Percentiles rank a stretch among this genome's conserved stretches.
phyloP scores from a whole-genome alignment of 306 rosid species.

The Corylus heterophylla region DNA sequence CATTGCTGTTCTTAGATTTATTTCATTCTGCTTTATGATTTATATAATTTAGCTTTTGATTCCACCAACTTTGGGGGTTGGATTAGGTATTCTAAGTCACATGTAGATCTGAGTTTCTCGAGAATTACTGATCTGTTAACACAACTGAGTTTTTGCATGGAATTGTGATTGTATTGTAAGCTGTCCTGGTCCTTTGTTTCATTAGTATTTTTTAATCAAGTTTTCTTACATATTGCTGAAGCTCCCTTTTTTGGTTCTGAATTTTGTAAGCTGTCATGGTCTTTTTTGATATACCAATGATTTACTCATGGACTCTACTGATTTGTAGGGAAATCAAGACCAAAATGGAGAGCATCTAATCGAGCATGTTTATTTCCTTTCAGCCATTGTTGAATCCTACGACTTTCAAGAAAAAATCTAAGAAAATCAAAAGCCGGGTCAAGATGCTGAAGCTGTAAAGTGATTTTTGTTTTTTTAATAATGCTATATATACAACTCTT shows the following conservation, averaged over 20 bases:
- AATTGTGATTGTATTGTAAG: neutral
- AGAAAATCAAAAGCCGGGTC: conserved; percentile 40
- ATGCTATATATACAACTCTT: no score
- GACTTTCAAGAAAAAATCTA: conserved; percentile 60
- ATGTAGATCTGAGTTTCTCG: neutral
- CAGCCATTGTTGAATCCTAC: conserved; percentile 46
- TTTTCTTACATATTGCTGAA: no score
- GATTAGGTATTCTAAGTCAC: neutral
- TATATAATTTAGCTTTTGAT: neutral
- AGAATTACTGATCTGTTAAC: neutral
- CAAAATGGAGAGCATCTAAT: conserved; percentile 41
- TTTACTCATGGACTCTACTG: conserved; percentile 14
- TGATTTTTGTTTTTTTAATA: neutral
- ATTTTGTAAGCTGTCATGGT: neutral
- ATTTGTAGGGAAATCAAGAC: conserved; percentile 48
- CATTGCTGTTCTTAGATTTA: neutral
- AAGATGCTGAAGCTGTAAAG: conserved; percentile 15
- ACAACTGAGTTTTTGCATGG: neutral
- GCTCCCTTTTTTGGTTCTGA: neutral
- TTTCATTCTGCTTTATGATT: neutral
- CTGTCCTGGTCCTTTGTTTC: no score
- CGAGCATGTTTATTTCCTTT: conserved; percentile 41
- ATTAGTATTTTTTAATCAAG: no score
- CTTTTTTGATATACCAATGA: neutral
- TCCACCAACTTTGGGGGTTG: neutral